Evolutionary conservation across 345 rosid genomes (phyloP), one percentile per base, ranked within the genome.

Genomic region (Eucalyptus victrix): DNA sequence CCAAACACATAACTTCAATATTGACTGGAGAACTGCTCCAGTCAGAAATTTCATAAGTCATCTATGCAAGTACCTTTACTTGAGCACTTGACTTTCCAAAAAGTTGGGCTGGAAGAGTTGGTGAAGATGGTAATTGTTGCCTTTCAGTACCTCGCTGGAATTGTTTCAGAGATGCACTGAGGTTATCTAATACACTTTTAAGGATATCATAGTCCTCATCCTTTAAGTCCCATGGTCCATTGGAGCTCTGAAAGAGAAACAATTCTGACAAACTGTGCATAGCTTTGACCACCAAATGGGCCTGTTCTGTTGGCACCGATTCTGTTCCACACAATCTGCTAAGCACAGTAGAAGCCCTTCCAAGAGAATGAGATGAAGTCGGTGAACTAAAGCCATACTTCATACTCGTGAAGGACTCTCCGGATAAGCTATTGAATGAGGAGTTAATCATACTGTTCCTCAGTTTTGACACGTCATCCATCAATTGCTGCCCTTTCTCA

Each of bases 221-320:
- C 93, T 91, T 94, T 93, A 96, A 69, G 91, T 90, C 92, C 91
- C 92, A 93, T n/a, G 92, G 88, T 88, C 93, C 93, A 89, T 90
- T 93, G 72, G 94, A 95, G 92, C 95, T 95, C 86, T 95, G 93
- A 92, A 88, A 90, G 60, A 94, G 92, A 90, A 97, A 95, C 93
- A 95, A 88, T 91, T 96, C 96, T 89, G 99, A 96, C 86, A 97
- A 91, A 90, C 92, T 92, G 91, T 90, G 94, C 96, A 95, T 90
- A 58, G 97, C 91, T 88, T 92, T 91, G 90, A 96, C 91, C 88
- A 95, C 89, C 21, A 88, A 85, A 21, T 56, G 90, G 81, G 92
- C 91, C 90, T 91, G 86, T 37, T 88, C 88, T 89, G 89, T 91
- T 19, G 92, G 90, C 49, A 88, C 86, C 69, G 91, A 86, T 67